Conservation (phyloP, 345 rosid species). For the Murraya koenigii region DNA sequence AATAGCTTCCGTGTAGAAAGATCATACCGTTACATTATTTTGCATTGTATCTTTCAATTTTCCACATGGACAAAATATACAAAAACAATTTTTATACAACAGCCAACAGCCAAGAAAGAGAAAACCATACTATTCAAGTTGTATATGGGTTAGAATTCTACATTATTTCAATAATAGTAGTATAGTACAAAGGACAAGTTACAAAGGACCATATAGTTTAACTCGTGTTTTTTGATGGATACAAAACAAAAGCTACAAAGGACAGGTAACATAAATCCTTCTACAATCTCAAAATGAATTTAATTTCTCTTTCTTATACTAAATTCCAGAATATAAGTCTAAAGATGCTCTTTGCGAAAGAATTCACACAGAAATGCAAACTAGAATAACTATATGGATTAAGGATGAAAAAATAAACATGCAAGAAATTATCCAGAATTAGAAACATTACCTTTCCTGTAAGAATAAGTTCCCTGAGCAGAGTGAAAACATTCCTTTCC, state of each 20-base stretch:
- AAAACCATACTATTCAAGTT: neutral
- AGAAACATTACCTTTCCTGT: conserved; percentile 57
- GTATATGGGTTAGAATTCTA: neutral
- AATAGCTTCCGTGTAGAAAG: neutral
- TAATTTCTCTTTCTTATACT: neutral
- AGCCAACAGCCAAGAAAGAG: too few relatives aligned
- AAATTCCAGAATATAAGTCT: neutral
- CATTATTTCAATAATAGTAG: neutral
- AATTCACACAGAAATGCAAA: neutral
- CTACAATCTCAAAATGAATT: conserved; percentile 3
- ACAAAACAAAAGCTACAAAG: neutral
- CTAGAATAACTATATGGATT: neutral
- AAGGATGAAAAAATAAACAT: conserved; percentile 10
- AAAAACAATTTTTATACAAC: too few relatives aligned
- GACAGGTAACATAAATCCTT: neutral
- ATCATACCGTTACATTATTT: neutral
- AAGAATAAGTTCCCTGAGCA: conserved; percentile 64
- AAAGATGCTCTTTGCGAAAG: neutral
- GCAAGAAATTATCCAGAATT: neutral
- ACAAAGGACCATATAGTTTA: neutral
- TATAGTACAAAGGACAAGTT: neutral
- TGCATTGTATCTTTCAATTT: neutral
- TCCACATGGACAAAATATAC: neutral
- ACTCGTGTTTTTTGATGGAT: too few relatives aligned
- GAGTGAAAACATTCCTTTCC: conserved; percentile 49